These are phyloP conservation scores for Fereydounia khargensis DNA, from an alignment of 1,284 basidiomycete species.

Conservation along the genomic window DNA sequence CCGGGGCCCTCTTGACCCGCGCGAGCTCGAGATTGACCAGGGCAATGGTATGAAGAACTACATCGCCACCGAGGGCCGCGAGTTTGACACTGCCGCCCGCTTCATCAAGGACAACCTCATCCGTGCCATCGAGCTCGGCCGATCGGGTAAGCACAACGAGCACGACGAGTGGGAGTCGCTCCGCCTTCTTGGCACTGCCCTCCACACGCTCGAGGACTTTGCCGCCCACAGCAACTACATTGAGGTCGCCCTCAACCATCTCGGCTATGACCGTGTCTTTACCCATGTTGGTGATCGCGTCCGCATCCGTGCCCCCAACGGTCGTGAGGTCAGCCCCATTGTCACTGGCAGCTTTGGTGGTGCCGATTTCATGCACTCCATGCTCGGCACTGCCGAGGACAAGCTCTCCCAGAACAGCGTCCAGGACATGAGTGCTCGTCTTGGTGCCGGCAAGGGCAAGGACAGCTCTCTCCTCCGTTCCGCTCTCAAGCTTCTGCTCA, in stretches of 20 bases:
- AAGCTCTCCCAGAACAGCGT: constrained; percentile 70
- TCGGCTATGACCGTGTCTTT: constrained; percentile 77
- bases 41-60: constrained; percentile 91
- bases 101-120: constrained; percentile 74
- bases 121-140: constrained; percentile 65
- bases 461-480: constrained; percentile 48
- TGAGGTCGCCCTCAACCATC: constrained; percentile 64
- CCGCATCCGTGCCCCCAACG: constrained; percentile 73
- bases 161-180: constrained; percentile 68
- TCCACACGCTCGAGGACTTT: constrained; percentile 81
- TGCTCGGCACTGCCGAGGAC: constrained; percentile 64
- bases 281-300: constrained; percentile 77
- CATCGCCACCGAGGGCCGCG: constrained; percentile 72
- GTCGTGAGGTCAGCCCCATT: constrained; percentile 73
- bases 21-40: constrained; percentile 80
- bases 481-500: constrained; percentile 19
- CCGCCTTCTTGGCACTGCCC: constrained; percentile 31
- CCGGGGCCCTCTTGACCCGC: constrained; percentile 71
- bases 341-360: constrained; percentile 86
- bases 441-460: constrained; percentile 62
- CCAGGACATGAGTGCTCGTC: constrained; percentile 75
- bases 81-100: constrained; percentile 82
- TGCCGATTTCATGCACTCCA: constrained; percentile 67
- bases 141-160: constrained; percentile 63
- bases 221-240: constrained; percentile 68